phyloP scores from a whole-genome alignment of 164 flowering plant genomes.

The Taxillus chinensis region DNA sequence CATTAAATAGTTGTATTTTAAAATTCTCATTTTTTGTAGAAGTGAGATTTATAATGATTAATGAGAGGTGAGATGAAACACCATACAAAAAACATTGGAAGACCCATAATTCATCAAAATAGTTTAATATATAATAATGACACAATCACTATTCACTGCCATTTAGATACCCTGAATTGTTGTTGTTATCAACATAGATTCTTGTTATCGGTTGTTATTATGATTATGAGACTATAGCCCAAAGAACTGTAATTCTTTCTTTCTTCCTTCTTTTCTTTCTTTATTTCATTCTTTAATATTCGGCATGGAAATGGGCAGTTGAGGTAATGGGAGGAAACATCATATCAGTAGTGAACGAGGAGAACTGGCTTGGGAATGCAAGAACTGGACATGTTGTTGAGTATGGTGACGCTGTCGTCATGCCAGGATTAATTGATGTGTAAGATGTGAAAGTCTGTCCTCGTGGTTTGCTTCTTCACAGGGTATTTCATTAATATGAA shows the following conservation, averaged over 20 bases:
- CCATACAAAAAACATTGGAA: too few species aligned
- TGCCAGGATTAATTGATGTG: constrained; percentile 99
- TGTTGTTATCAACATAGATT: too few species aligned
- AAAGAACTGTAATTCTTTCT: neutral
- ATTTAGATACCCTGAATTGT: too few species aligned
- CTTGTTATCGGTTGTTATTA: neutral
- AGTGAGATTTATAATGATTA: too few species aligned
- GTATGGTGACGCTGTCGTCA: constrained; percentile 86
- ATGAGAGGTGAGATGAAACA: too few species aligned
- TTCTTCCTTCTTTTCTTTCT: too few species aligned
- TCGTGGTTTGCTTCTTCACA: neutral
- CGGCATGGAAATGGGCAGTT: constrained; percentile 36
- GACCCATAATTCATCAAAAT: too few species aligned
- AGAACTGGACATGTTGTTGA: constrained; percentile 38
- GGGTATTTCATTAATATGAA: neutral
- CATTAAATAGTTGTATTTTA: too few species aligned
- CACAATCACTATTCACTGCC: too few species aligned
- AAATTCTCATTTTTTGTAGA: too few species aligned
- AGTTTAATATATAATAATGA: too few species aligned
- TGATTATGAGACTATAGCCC: neutral
- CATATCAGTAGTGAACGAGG: constrained; percentile 45
- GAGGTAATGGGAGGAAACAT: constrained; percentile 72
- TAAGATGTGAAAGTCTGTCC: constrained; percentile 28
- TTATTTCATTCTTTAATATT: neutral
- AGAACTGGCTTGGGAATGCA: constrained; percentile 28